Conservation (phyloP, 2,329 filamentous ascomycete genomes). For the Seiridium unicorne region DNA sequence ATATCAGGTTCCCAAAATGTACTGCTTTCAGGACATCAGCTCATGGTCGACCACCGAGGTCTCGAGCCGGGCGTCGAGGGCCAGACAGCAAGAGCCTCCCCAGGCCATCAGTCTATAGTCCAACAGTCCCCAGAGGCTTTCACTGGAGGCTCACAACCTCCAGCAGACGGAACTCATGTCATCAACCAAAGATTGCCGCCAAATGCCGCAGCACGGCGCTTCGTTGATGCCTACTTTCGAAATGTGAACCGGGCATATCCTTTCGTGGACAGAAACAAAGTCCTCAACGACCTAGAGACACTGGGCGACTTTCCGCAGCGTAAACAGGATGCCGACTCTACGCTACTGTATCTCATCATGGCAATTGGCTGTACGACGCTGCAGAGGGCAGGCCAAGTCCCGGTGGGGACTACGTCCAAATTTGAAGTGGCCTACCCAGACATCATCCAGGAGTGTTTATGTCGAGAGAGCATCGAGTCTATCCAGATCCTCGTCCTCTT, state of each 20-base stretch:
- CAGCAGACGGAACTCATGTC: not conserved
- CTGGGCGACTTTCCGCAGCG: slow-evolving; percentile 21
- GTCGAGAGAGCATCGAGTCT: slow-evolving; percentile 32
- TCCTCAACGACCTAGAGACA: slow-evolving; percentile 32
- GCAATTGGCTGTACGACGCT: slow-evolving; percentile 44
- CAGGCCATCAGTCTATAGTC: slow-evolving; percentile 2
- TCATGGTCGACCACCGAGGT: slow-evolving; percentile 7
- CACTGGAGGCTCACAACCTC: not conserved
- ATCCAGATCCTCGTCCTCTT: slow-evolving; percentile 40
- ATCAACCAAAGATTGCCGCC: slow-evolving; percentile 14
- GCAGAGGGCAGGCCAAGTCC: slow-evolving; percentile 38
- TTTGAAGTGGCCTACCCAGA: slow-evolving; percentile 37
- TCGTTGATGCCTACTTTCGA: slow-evolving; percentile 43
- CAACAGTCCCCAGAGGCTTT: slow-evolving; percentile 2
- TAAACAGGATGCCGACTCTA: slow-evolving; percentile 28
- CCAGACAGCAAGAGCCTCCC: not conserved
- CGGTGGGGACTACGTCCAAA: slow-evolving; percentile 25
- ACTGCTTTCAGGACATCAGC: slow-evolving; percentile 3
- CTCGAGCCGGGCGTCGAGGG: slow-evolving; percentile 5
- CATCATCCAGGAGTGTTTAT: slow-evolving; percentile 39
- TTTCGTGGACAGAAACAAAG: slow-evolving; percentile 36
- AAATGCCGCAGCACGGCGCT: slow-evolving; percentile 27
- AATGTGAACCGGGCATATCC: slow-evolving; percentile 45
- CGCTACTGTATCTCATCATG: slow-evolving; percentile 41
- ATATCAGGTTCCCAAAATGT: not conserved